Evolutionary conservation across 495 filamentous ascomycete species (phyloP), one percentile per base, ranked within the genome.

Genomic region (Lophiotrema nucula): DNA sequence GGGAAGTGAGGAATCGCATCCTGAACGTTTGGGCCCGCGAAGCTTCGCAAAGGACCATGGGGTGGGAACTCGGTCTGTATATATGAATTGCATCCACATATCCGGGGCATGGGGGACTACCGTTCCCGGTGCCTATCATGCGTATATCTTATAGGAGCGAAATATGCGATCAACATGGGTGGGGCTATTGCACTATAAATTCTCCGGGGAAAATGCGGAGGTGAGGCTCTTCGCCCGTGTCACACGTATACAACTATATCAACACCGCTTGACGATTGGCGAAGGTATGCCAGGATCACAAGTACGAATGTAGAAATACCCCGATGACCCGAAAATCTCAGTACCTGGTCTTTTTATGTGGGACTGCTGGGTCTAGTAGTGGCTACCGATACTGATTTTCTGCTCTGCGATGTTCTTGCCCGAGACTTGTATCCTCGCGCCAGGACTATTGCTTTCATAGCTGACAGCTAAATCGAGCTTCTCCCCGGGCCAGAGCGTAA

Each of bases 401-500:
- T 28, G 46, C 46, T 3, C 16, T 4, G 26, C 33, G 15, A 52
- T 31, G 19, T 60, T 60, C 26, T 21, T 24, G 5, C 56, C 56
- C 18, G 15, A 13, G 5, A 53, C 41, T 41, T 53, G 8, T 0
- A 60, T 18, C 25, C 42, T 46, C 13, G 18, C 42, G 2, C 48
- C 48, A 24, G 2, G 28, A 41, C 43, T 19, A 1, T 23, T 13
- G 2, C 48, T 22, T 10, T 11, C 41, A 27, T 39, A 53, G 31
- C 49, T 10, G 19, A 62, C 59, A 16, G 18, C 44, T 26, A 77
- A 1, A 0, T 24, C 46, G 0, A 83, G 19, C 48, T 71, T 78
- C 68, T 87, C 84, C 13, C 70, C 60, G 4, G 83, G 81, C 70
- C 77, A 83, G 11, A 87, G 66, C 0, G 83, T 84, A 13, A 86